Evolutionary conservation across 2,329 filamentous ascomycete species (phyloP).

Genomic region (Incumbomyces delicatus): DNA sequence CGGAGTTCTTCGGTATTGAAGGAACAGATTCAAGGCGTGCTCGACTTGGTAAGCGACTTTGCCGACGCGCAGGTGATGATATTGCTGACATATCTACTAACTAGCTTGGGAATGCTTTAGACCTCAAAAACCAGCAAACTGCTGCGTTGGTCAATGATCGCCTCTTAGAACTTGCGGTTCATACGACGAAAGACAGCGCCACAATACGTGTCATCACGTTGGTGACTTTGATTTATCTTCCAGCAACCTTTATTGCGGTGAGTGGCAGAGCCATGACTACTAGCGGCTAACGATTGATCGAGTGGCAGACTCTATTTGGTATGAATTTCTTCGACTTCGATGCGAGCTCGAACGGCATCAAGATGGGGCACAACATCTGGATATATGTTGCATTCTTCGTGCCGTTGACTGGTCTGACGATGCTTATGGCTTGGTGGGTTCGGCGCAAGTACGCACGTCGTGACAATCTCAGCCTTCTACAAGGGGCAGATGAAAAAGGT

Average conservation of each 20-base stretch:
- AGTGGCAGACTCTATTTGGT: neutral
- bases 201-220: slow-evolving; percentile 29
- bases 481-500: too few species aligned
- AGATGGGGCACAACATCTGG: neutral
- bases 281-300: neutral
- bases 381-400: neutral
- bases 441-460: too few species aligned
- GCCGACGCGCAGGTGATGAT: neutral
- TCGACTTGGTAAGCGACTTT: neutral
- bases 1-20: neutral
- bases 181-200: slow-evolving; percentile 24
- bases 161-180: neutral
- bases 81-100: neutral
- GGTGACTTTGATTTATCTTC: slow-evolving; percentile 28
- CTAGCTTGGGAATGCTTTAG: neutral
- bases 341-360: neutral
- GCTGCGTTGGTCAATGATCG: neutral
- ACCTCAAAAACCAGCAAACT: neutral
- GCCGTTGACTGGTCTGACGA: neutral
- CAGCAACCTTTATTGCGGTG: slow-evolving; percentile 30
- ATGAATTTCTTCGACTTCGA: slow-evolving; percentile 1
- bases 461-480: too few species aligned
- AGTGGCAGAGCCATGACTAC: slow-evolving; percentile 6
- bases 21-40: neutral
- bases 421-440: neutral